Base-by-base conservation (phyloP, 2,329 filamentous ascomycete genomes). In the Zarea fungicola region DNA sequence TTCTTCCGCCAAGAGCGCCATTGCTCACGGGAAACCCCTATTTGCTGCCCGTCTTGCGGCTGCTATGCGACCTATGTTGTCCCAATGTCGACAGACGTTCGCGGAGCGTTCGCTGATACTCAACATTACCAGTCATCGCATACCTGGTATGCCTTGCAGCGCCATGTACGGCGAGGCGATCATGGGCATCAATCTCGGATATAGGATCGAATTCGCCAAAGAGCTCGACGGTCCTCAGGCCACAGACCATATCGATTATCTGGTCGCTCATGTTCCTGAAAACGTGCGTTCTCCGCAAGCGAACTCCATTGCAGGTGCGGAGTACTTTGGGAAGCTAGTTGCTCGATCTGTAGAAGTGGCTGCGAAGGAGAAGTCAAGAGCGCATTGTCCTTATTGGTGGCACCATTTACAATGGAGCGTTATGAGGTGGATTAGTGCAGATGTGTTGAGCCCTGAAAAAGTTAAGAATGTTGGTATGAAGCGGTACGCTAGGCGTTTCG, bases 181-280 rank as follows among this genome's bases (percentile, higher is more conserved):
- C 26, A 65, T 65, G 57, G 62, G 57, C 4, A 65, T 65, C 44
- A 59, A 62, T 51, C 55, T 55, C 22, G 53, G 53, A 10, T 58
- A 65, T n/a, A 61, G 56, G 41, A 53, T 44, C 8, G 59, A 53
- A 1, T 50, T 67, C 5, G 55, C 59, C 6, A 52, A 61, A 16
- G 62, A 67, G 48, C 55, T 40, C 5, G 36, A 23, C 11, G 21
- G 9, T 9, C 26, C 8, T n/a, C 22, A 21, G 10, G 13, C 10
- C 3, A 40, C 36, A n/a, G 26, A n/a, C 5, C n/a, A 10, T 6
- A 5, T 40, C 3, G 36, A 40, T 18, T 40, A 23, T 8, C 14
- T 40, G 36, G 36, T n/a, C 36, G 7, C 23, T 26, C 8, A 40
- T 40, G n/a, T n/a, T 18, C n/a, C 36, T 9, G 22, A 23, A 4